A percentile compares a stretch with the other conserved stretches of the same genome.
Conservation (phyloP, 1,284 basidiomycete species). For the Athelia sp. region DNA sequence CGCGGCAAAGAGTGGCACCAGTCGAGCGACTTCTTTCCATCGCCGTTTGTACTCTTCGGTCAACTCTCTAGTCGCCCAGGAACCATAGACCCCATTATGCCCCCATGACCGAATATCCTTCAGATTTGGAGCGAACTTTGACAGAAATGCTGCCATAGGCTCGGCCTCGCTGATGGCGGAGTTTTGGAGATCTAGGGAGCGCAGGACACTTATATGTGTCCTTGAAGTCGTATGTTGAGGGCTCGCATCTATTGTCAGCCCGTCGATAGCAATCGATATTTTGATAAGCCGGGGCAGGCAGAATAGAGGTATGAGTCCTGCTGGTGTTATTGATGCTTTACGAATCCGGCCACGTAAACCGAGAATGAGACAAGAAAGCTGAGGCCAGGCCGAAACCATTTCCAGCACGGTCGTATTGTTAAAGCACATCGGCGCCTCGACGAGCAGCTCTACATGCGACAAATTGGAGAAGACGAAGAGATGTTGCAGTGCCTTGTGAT, state of each 20-base stretch:
- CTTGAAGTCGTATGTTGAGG: background rate
- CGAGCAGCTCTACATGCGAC: too few relatives aligned
- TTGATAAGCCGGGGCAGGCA: background rate
- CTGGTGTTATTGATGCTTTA: background rate
- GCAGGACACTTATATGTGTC: too few relatives aligned
- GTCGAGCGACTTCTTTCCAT: background rate
- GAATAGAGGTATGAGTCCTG: background rate
- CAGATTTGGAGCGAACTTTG: background rate
- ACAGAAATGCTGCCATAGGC: background rate
- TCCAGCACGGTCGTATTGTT: too few relatives aligned
- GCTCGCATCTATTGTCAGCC: background rate
- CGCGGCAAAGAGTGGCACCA: background rate
- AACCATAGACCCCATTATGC: background rate
- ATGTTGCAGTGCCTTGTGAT: too few relatives aligned
- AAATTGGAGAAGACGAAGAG: too few relatives aligned
- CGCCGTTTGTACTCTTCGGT: background rate
- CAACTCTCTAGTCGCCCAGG: background rate
- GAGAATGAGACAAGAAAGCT: too few relatives aligned
- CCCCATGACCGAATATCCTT: background rate
- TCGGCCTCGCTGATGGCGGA: background rate
- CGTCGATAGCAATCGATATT: background rate
- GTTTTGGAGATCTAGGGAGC: background rate
- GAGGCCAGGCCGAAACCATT: too few relatives aligned
- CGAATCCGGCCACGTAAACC: background rate
- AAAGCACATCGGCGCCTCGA: too few relatives aligned